Conservation (phyloP, 306 rosid genomes). For the Corylus americana region DNA sequence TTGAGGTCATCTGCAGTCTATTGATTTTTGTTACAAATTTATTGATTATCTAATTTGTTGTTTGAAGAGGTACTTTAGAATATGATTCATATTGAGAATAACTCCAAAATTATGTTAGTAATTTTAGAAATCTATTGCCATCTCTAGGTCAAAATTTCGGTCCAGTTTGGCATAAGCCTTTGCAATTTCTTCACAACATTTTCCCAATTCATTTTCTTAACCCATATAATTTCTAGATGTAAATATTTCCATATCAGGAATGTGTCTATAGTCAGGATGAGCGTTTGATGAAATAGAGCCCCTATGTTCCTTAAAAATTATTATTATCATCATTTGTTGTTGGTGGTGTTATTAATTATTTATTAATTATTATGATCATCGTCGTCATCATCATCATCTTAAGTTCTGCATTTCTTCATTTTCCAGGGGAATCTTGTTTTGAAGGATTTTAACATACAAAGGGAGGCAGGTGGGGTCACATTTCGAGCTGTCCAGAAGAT, state of each 20-base stretch:
- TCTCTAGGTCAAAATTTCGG: not conserved
- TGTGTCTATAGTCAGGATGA: not conserved
- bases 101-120: not conserved
- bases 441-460: conserved; percentile 68
- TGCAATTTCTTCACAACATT: not conserved
- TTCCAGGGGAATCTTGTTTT: conserved; percentile 56
- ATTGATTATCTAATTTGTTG: not conserved
- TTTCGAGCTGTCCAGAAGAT: conserved; percentile 36
- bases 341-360: too few relatives aligned
- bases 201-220: not conserved
- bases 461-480: conserved; percentile 58
- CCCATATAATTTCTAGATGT: not conserved
- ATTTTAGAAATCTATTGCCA: not conserved
- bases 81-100: not conserved
- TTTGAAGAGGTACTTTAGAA: not conserved
- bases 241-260: not conserved
- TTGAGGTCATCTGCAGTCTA: not conserved
- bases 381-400: not conserved
- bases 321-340: not conserved
- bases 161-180: not conserved
- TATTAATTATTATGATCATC: too few relatives aligned
- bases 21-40: not conserved
- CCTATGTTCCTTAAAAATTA: not conserved
- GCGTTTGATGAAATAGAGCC: not conserved
- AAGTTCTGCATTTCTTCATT: not conserved